phyloP scores from a whole-genome alignment of 1,284 basidiomycete genomes.

The Rhodotorula sp. region DNA sequence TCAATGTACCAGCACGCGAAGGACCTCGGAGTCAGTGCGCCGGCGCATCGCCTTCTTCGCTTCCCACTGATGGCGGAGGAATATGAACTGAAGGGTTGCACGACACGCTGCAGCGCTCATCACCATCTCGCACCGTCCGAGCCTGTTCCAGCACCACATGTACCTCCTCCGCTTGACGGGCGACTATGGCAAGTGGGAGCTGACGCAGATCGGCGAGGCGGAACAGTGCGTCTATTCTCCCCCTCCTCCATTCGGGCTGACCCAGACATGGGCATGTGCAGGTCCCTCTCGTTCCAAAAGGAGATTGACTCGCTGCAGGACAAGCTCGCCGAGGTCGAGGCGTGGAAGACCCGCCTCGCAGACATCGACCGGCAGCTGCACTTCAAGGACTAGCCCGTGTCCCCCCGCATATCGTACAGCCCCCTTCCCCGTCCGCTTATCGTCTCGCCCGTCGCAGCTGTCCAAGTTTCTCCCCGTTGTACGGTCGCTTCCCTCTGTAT shows the following conservation, averaged over 20 bases:
- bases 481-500: neutral
- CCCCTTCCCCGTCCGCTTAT: neutral
- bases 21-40: slow-evolving; percentile 72
- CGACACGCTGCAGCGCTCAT: slow-evolving; percentile 62
- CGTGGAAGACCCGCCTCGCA: slow-evolving; percentile 51
- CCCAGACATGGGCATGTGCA: slow-evolving; percentile 46
- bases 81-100: neutral
- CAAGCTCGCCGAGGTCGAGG: slow-evolving; percentile 52
- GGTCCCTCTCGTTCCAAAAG: slow-evolving; percentile 59
- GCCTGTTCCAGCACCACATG: slow-evolving; percentile 79
- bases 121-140: slow-evolving; percentile 82
- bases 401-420: neutral
- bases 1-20: slow-evolving; percentile 95
- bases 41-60: neutral
- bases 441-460: neutral
- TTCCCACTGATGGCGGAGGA: fast-evolving
- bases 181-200: slow-evolving; percentile 70
- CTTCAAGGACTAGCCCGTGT: slow-evolving; percentile 40
- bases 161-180: slow-evolving; percentile 69
- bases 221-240: slow-evolving; percentile 56
- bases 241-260: neutral
- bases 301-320: slow-evolving; percentile 52
- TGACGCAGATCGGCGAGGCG: slow-evolving; percentile 68
- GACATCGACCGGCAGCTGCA: slow-evolving; percentile 53
- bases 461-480: neutral